Base-by-base conservation (phyloP, 75 land plant species). In the Sequoiadendron giganteum region DNA sequence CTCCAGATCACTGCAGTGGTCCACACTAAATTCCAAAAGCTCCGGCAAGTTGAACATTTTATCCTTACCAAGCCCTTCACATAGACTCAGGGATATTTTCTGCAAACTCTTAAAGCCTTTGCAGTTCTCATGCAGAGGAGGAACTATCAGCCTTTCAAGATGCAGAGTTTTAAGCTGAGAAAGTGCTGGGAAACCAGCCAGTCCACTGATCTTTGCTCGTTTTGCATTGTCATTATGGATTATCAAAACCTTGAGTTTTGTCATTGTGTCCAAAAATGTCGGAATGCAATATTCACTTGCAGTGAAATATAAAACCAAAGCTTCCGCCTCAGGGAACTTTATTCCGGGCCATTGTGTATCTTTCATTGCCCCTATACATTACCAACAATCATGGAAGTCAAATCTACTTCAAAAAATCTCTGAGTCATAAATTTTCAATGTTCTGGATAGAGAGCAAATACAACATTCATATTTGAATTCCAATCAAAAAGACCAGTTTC, bases 1-100 rank as follows among this genome's bases (percentile, higher is more conserved):
- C 79, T 32, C 39, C 11, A 77, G 18, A 77, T 77, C 79, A 77
- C 79, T 77, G 79, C 79, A 77, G 79, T 77, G 79, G 15, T 77
- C 79, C n/a, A 77, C 15, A 16, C 38, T 34, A 77, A 38, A 13
- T 34, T 77, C 79, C 18, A 77, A 77, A 38, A 77, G 16, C 40
- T 2, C 32, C 0, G 79, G 79, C 9, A 77, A 77, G 79, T 77
- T 36, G 18, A 77, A 38, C 39, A 10, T 2, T 77, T 36, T 13
- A 32, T 77, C 79, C 36, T 16, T 77, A 10, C 79, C 79, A 13
- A 77, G 79, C 11, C 79, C 79, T 39, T 77, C 79, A 36, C 79
- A 77, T 77, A 77, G 79, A 32, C 40, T 34, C 18, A 14, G 40
- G 3, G 18, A 77, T 15, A 77, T 5, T 39, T 77, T 77, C 39